phyloP scores from a whole-genome alignment of 2,329 filamentous ascomycete genomes.

The Claviceps capensis region DNA sequence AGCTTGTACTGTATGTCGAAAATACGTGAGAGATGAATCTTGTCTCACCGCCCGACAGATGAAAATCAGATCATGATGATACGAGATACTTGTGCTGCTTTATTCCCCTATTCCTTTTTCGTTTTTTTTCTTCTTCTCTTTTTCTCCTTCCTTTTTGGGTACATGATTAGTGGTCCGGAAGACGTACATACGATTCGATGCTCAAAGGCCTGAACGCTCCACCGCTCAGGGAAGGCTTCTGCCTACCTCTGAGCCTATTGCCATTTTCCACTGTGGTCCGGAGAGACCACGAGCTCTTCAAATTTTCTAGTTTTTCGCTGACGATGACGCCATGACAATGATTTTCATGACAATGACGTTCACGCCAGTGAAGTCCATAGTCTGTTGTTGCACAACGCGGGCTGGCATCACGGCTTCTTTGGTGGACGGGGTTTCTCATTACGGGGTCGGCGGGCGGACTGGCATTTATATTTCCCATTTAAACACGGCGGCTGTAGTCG shows the following conservation, averaged over 20 bases:
- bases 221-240: not conserved
- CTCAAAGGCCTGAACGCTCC: conserved; percentile 13
- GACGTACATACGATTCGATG: conserved; percentile 9
- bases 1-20: conserved; percentile 66
- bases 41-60: not conserved
- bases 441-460: not conserved
- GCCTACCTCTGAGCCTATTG: not conserved
- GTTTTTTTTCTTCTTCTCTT: not conserved
- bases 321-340: no score
- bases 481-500: conserved; percentile 9
- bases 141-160: conserved; percentile 6
- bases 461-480: conserved; percentile 2
- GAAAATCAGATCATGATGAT: not conserved
- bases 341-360: no score
- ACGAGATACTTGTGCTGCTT: not conserved
- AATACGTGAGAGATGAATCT: conserved; percentile 23
- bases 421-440: not conserved
- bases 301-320: not conserved
- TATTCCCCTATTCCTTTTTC: not conserved
- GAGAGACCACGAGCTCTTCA: not conserved
- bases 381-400: not conserved
- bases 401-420: not conserved
- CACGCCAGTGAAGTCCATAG: not conserved
- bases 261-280: not conserved
- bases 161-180: conserved; percentile 15